Conservation (phyloP, 31 red algal genomes). For the Porphyra umbilicalis region DNA sequence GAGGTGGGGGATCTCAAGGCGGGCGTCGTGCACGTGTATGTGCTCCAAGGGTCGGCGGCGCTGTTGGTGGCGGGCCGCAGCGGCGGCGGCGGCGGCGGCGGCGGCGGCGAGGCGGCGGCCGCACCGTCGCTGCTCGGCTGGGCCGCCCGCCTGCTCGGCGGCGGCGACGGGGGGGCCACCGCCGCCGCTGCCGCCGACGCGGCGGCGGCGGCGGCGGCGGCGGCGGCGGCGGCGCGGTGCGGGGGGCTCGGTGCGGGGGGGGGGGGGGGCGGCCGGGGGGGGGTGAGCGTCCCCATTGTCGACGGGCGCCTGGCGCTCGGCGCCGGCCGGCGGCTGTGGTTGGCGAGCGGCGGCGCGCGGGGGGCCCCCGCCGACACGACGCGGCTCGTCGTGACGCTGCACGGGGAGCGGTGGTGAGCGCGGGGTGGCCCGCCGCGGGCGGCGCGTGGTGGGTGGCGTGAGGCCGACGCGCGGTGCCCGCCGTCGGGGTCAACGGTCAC, state of each 20-base stretch:
- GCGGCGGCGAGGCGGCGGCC: background rate
- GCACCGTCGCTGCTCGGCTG: background rate
- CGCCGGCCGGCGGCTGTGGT: background rate
- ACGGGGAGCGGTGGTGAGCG: background rate
- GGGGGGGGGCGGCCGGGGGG: constrained; percentile 1
- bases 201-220: background rate
- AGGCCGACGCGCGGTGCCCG: too few relatives aligned
- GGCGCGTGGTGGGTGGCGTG: too few relatives aligned
- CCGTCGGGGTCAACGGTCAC: too few relatives aligned
- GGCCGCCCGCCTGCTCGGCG: background rate
- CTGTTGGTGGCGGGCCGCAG: background rate
- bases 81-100: background rate
- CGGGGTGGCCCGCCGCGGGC: too few relatives aligned
- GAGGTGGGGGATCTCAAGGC: background rate
- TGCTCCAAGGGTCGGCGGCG: background rate
- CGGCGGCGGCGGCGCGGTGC: background rate
- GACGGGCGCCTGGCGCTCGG: background rate
- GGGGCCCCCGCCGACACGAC: background rate
- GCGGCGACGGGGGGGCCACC: too few relatives aligned
- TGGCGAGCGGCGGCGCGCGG: background rate
- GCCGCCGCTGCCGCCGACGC: background rate
- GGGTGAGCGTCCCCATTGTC: background rate
- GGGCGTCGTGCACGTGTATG: background rate
- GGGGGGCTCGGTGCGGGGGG: background rate
- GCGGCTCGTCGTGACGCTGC: background rate